A percentile compares a stretch with the other conserved stretches of the same genome.
These are phyloP conservation scores for Biscogniauxia sp. DNA, from an alignment of 2,329 filamentous ascomycete genomes.

Conservation along the genomic window DNA sequence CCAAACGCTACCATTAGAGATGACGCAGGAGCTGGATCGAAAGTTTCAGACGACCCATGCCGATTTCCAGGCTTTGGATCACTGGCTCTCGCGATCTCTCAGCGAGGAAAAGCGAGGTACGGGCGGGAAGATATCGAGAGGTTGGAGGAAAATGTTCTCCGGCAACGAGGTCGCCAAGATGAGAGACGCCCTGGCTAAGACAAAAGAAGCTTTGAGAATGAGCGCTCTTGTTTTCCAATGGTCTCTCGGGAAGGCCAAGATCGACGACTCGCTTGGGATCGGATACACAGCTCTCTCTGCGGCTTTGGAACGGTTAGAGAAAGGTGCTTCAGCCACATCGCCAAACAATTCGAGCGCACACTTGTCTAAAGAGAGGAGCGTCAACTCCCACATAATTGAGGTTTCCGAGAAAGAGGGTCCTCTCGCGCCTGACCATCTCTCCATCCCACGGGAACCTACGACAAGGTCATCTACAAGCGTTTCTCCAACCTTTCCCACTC, in stretches of 20 bases:
- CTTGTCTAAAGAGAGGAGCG: constrained; percentile 7
- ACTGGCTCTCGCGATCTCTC: constrained; percentile 60
- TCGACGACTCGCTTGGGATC: constrained; percentile 60
- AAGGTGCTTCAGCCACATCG: constrained; percentile 23
- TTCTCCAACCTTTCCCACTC: constrained; percentile 7
- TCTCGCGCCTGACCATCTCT: not conserved
- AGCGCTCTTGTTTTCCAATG: constrained; percentile 65
- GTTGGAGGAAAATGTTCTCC: constrained; percentile 62
- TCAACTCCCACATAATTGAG: not conserved
- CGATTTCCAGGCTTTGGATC: constrained; percentile 62
- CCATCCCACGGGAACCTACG: constrained; percentile 1
- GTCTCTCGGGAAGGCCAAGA: constrained; percentile 57
- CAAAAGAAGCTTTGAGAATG: constrained; percentile 60
- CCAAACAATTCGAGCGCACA: constrained; percentile 27
- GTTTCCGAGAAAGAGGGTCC: not conserved
- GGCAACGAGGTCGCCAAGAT: constrained; percentile 62
- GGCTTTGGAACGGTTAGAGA: constrained; percentile 54
- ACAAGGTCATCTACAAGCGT: constrained; percentile 8
- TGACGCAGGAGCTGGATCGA: constrained; percentile 61
- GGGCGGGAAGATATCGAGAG: constrained; percentile 58
- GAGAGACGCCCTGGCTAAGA: constrained; percentile 54
- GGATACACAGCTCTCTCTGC: constrained; percentile 67
- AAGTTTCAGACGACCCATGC: constrained; percentile 60
- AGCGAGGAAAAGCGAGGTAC: constrained; percentile 61
- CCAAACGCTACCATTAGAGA: constrained; percentile 56